phyloP scores from a whole-genome alignment of 2,329 filamentous ascomycete species.

The Verticillium klebahnii region DNA sequence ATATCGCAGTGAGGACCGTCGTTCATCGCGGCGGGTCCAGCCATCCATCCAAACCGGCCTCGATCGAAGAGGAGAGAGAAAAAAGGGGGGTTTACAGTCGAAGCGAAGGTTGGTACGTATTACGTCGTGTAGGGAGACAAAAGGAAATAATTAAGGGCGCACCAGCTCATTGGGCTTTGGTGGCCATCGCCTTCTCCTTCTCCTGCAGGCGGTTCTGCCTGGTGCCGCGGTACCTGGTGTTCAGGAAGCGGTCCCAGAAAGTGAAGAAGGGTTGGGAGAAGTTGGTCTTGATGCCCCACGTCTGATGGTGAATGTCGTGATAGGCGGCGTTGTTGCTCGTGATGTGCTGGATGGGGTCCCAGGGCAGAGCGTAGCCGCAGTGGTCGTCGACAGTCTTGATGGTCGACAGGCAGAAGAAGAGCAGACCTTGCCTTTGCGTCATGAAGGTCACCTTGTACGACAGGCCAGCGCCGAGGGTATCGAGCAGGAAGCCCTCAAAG shows the following conservation, averaged over 20 bases:
- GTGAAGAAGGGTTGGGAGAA: constrained; percentile 92
- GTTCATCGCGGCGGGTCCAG: constrained; percentile 1
- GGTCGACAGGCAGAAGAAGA: constrained; percentile 83
- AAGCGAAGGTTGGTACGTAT: constrained; percentile 6
- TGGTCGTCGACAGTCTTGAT: constrained; percentile 98
- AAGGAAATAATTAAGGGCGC: not conserved
- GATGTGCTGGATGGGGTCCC: constrained; percentile 86
- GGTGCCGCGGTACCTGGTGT: constrained; percentile 77
- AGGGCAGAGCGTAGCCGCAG: constrained; percentile 93
- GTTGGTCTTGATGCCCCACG: constrained; percentile 97
- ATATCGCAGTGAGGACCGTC: not conserved
- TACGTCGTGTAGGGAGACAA: not conserved
- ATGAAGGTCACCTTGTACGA: constrained; percentile 78
- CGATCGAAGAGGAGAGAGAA: not conserved
- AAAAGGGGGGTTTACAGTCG: constrained; percentile 2
- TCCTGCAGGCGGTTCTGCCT: constrained; percentile 19
- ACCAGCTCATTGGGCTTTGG: constrained; percentile 2
- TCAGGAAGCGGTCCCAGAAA: constrained; percentile 82
- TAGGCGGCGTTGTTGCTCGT: constrained; percentile 95
- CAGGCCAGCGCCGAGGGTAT: constrained; percentile 81
- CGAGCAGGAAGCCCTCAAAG: constrained; percentile 86
- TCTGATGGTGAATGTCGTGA: constrained; percentile 98
- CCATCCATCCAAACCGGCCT: not conserved
- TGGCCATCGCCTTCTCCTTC: constrained; percentile 6
- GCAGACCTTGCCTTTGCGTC: constrained; percentile 81